Evolutionary conservation across 495 filamentous ascomycete genomes (phyloP).

Genomic region (Penicillium cinerascens): DNA sequence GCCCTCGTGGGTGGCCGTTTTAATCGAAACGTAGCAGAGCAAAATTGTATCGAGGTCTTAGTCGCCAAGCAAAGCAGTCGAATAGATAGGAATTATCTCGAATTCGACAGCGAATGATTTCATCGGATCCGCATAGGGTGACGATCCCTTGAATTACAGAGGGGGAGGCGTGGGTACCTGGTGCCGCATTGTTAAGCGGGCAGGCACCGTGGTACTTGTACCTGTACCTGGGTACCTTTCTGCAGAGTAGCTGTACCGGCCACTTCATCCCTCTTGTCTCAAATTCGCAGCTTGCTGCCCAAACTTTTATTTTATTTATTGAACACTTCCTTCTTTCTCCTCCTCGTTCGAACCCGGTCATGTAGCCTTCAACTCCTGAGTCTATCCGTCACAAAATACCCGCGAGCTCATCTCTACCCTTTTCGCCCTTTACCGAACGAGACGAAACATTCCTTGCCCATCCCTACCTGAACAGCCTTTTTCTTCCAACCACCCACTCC

Average conservation of each 20-base stretch:
- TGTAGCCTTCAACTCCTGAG: slow-evolving; percentile 16
- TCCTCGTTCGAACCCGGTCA: slow-evolving; percentile 6
- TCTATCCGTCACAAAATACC: slow-evolving; percentile 1
- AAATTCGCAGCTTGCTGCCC: slow-evolving; percentile 20
- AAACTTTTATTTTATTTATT: slow-evolving; percentile 7
- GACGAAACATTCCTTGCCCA: slow-evolving; percentile 31
- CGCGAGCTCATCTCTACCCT: neutral
- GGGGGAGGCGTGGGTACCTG: slow-evolving; percentile 16
- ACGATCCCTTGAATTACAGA: slow-evolving; percentile 27
- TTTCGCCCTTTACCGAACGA: slow-evolving; percentile 13
- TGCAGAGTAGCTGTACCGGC: slow-evolving; percentile 10
- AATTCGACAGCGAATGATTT: slow-evolving; percentile 11
- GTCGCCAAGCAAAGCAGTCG: neutral
- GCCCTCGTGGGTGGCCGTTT: neutral
- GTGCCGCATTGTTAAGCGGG: slow-evolving; percentile 18
- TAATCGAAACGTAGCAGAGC: neutral
- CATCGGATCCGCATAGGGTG: slow-evolving; percentile 15
- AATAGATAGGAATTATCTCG: neutral
- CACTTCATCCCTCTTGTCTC: slow-evolving; percentile 29
- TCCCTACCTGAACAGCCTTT: slow-evolving; percentile 23
- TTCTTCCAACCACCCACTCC: slow-evolving; percentile 15
- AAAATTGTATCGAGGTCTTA: neutral
- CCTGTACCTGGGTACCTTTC: neutral
- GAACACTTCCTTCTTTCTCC: neutral
- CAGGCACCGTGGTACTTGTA: slow-evolving; percentile 19